Base-by-base conservation (phyloP, 1,284 basidiomycete genomes). In the Apiotrichum gamsii region DNA sequence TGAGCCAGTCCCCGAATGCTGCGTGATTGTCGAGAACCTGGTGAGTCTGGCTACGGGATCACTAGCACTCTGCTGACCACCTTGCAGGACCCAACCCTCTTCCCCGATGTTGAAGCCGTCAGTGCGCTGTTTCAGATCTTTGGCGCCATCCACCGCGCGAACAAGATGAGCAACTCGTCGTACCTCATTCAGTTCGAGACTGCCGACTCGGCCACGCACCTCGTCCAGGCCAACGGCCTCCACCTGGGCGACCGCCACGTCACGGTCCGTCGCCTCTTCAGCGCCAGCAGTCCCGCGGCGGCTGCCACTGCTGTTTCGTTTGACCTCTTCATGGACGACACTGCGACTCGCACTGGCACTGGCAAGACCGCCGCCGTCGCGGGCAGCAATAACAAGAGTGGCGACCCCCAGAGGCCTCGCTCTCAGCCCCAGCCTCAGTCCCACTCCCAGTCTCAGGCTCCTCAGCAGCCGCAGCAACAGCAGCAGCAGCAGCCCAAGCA, bases 21-120 rank as follows among this genome's bases (percentile, higher is more conserved):
- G 60, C 10, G 66, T 67, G 8, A 50, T 68, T 4, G 62, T 65
- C 5, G 67, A 70, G 38, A 65, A 67, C 43, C 47, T 70, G 18
- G 67, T 68, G 33, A 57, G 61, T 49, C 16, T 10, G 3, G 13
- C 30, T 3, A 8, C 19, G 1, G 0, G 9, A 4, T 15, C 23
- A 1, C n/a, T 2, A 8, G 16, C 3, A 10, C 1, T 36, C 24
- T 36, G 43, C 58, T 60, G 32, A 62, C 29, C 1, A n/a, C n/a
- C n/a, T n/a, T 1, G 1, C 47, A 70, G 67, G 61, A 67, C 43
- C 49, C 59, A 3, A 24, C 31, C 16, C 57, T 59, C 51, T 67
- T 67, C 51, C 62, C 64, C 5, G 54, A 59, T 31, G 48, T 51
- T 13, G 58, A 49, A 4, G 43, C 50, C 5, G 56, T 70, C 43